Percentiles rank a stretch among this genome's conserved stretches.
These are phyloP conservation scores for Neonothopanus nambi DNA, from an alignment of 1,284 basidiomycete species.

Conservation along the genomic window DNA sequence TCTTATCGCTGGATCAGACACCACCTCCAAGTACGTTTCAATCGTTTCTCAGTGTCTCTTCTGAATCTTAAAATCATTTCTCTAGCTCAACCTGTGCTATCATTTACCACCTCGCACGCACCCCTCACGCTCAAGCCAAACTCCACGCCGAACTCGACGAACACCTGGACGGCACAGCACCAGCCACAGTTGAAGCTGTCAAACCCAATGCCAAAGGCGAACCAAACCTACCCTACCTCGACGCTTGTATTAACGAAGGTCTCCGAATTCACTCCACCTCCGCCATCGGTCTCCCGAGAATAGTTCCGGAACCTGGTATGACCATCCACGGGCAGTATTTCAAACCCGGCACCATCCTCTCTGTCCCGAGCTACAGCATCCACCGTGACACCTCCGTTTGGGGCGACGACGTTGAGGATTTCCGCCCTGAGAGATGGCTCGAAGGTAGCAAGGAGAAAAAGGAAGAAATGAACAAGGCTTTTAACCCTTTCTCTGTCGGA, in stretches of 20 bases:
- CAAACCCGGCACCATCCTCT: slow-evolving; percentile 28
- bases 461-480: slow-evolving; percentile 23
- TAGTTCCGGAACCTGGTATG: slow-evolving; percentile 26
- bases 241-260: slow-evolving; percentile 34
- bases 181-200: slow-evolving; percentile 25
- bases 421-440: slow-evolving; percentile 49
- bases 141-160: slow-evolving; percentile 24
- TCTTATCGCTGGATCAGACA: slow-evolving; percentile 39
- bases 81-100: slow-evolving; percentile 20
- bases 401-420: slow-evolving; percentile 44
- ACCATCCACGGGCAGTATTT: slow-evolving; percentile 28
- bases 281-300: slow-evolving; percentile 32
- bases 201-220: slow-evolving; percentile 17
- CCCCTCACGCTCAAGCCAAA: slow-evolving; percentile 21
- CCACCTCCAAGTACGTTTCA: slow-evolving; percentile 31
- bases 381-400: slow-evolving; percentile 45
- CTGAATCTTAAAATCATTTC: too few relatives aligned
- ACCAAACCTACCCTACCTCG: slow-evolving; percentile 29
- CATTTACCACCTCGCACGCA: slow-evolving; percentile 20
- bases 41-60: slow-evolving; percentile 20
- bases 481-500: slow-evolving; percentile 17
- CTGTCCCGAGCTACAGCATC: slow-evolving; percentile 42
- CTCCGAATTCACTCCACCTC: slow-evolving; percentile 31
- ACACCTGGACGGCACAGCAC: slow-evolving; percentile 12
- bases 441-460: slow-evolving; percentile 30